Percentiles rank a stretch among this genome's conserved stretches.
These are phyloP conservation scores for Symbiotaphrina buchneri DNA, from an alignment of 495 filamentous ascomycete species.

Conservation along the genomic window DNA sequence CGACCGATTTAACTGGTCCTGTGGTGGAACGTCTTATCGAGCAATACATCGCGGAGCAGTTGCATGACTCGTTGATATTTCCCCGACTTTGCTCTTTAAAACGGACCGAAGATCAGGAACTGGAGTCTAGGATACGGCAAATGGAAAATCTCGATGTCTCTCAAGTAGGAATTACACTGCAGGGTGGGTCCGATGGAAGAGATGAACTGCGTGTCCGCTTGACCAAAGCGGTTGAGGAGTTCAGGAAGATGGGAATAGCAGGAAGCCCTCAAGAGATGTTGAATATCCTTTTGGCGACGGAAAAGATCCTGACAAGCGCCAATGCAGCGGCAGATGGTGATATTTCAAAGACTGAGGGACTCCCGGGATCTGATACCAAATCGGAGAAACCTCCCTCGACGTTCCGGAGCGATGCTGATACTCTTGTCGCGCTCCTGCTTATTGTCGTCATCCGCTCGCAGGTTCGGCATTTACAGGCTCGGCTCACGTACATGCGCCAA, in stretches of 20 bases:
- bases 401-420: constrained; percentile 87
- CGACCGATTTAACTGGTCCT: constrained; percentile 83
- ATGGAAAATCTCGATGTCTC: constrained; percentile 90
- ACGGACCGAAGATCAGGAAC: constrained; percentile 63
- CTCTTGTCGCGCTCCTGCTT: constrained; percentile 76
- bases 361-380: constrained; percentile 11
- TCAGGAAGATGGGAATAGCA: constrained; percentile 65
- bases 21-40: constrained; percentile 86
- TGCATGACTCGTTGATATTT: constrained; percentile 70
- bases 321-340: constrained; percentile 8
- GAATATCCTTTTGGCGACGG: constrained; percentile 62
- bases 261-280: constrained; percentile 91
- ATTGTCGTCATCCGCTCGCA: constrained; percentile 87
- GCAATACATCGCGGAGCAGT: constrained; percentile 81
- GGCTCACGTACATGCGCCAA: constrained; percentile 77
- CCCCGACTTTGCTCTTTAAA: constrained; percentile 61
- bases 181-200: constrained; percentile 46
- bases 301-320: constrained; percentile 53
- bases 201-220: constrained; percentile 50
- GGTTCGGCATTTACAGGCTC: constrained; percentile 68
- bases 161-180: constrained; percentile 72
- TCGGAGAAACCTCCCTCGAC: constrained; percentile 36
- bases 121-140: constrained; percentile 73
- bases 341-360: not conserved
- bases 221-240: constrained; percentile 61